Evolutionary conservation across 805 yeast species (phyloP).

Genomic region (Zygosaccharomyces siamensis): DNA sequence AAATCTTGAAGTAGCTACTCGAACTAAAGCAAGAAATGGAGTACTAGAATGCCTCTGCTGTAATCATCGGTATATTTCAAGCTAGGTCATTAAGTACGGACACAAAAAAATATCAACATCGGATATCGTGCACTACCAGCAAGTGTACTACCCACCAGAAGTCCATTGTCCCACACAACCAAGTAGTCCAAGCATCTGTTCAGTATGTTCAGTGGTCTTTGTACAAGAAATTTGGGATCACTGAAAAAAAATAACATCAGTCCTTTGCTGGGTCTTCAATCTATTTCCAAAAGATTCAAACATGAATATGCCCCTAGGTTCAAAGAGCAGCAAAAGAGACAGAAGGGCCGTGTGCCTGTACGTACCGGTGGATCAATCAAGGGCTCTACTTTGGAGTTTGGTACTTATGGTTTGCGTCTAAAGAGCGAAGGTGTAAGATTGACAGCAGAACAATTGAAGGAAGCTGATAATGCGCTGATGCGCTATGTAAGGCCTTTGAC

Average conservation of each 20-base stretch:
- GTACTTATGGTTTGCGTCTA: constrained; percentile 80
- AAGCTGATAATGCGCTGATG: constrained; percentile 83
- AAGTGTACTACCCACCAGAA: background rate
- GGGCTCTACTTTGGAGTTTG: constrained; percentile 79
- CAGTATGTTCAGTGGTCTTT: background rate
- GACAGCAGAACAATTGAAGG: constrained; percentile 81
- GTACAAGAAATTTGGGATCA: background rate
- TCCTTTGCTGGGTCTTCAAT: background rate
- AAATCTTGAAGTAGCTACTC: background rate
- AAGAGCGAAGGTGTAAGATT: constrained; percentile 84
- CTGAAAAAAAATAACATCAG: background rate
- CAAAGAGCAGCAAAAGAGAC: constrained; percentile 53
- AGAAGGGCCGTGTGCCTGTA: constrained; percentile 91
- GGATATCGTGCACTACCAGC: background rate
- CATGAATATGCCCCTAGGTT: constrained; percentile 79
- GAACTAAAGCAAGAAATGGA: background rate
- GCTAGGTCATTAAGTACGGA: background rate
- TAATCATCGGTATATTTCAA: background rate
- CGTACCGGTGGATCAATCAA: constrained; percentile 91
- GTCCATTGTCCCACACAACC: background rate
- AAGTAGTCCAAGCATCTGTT: background rate
- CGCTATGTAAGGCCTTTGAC: constrained; percentile 71
- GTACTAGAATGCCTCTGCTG: background rate
- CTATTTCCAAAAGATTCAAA: constrained; percentile 38
- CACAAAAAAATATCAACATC: background rate